Evolutionary conservation across 2,329 filamentous ascomycete species (phyloP).

Genomic region (Fusarium sp.): DNA sequence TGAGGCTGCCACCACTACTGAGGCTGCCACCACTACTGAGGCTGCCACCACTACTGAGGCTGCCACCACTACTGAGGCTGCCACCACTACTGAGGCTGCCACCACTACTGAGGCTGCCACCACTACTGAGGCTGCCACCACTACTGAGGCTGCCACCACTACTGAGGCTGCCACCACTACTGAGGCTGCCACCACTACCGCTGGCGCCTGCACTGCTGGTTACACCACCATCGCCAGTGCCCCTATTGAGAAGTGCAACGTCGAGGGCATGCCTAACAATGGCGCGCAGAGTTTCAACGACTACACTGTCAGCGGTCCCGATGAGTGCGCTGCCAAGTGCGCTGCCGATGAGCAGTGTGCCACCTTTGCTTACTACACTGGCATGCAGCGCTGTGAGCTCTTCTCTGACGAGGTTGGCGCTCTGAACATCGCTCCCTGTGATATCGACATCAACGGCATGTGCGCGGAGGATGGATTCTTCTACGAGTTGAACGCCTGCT

Average conservation of each 20-base stretch:
- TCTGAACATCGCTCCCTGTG: not conserved
- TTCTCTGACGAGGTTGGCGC: not conserved
- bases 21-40: conserved; percentile 1
- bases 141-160: not conserved
- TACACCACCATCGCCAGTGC: conserved; percentile 2
- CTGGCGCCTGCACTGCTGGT: not conserved
- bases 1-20: not conserved
- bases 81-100: conserved; percentile 4
- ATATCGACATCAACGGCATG: accelerated
- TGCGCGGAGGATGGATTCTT: not conserved
- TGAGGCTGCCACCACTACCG: not conserved
- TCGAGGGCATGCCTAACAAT: not conserved
- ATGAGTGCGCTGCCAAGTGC: not conserved
- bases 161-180: conserved; percentile 3
- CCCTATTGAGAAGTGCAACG: not conserved
- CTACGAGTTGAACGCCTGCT: conserved; percentile 3
- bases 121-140: not conserved
- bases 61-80: not conserved
- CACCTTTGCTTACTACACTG: not conserved
- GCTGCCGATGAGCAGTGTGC: not conserved
- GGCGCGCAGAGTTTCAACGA: not conserved
- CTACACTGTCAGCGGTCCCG: not conserved
- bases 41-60: not conserved
- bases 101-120: not conserved
- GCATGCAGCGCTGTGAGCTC: not conserved